Evolutionary conservation across 2,329 filamentous ascomycete species (phyloP).

Genomic region (Colletotrichum sp.): DNA sequence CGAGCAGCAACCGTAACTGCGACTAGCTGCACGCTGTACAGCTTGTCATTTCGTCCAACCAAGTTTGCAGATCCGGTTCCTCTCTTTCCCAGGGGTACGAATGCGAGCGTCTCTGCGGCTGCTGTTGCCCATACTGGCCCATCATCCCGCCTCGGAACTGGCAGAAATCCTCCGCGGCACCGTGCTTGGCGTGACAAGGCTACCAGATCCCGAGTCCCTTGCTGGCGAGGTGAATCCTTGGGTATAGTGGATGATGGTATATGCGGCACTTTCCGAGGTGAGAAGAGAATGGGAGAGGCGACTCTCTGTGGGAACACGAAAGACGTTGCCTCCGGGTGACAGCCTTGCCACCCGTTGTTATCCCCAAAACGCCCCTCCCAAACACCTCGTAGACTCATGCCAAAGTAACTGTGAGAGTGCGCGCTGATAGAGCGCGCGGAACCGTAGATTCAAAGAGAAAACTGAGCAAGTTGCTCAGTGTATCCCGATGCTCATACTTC

Average conservation of each 20-base stretch:
- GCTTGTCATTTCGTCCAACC: not conserved
- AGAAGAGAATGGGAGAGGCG: not conserved
- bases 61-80: not conserved
- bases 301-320: not conserved
- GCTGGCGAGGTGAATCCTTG: not conserved
- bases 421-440: not conserved
- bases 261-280: not conserved
- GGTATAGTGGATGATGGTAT: not conserved
- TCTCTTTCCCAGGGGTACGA: not conserved
- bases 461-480: not conserved
- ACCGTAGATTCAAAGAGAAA: not conserved
- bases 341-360: not conserved
- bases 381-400: not conserved
- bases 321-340: not conserved
- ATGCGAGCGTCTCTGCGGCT: not conserved
- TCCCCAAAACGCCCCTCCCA: not conserved
- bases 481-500: slow-evolving; percentile 11
- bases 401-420: not conserved
- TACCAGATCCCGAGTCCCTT: not conserved
- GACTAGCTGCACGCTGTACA: not conserved
- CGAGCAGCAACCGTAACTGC: not conserved
- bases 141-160: not conserved
- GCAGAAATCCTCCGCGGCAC: not conserved
- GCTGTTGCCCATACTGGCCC: not conserved
- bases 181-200: not conserved